Percentiles rank a stretch among this genome's conserved stretches.
Conservation (phyloP, 2,329 filamentous ascomycete species). For the Microdochium bolleyi region DNA sequence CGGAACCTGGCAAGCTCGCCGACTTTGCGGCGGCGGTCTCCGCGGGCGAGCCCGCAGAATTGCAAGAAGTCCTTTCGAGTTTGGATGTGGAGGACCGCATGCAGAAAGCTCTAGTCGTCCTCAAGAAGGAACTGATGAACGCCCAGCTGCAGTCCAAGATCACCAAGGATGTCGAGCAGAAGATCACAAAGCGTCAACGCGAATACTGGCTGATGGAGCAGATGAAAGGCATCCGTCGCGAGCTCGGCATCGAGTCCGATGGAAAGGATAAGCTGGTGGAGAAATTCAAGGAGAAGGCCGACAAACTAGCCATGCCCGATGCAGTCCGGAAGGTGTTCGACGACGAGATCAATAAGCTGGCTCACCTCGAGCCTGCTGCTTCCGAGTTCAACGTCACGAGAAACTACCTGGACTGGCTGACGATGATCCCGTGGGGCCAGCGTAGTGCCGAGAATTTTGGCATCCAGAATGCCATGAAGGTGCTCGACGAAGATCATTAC, state of each 20-base stretch:
- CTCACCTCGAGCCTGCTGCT: conserved; percentile 87
- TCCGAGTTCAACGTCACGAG: conserved; percentile 98
- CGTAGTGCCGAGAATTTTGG: conserved; percentile 94
- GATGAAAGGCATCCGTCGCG: conserved; percentile 95
- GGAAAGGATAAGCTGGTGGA: conserved; percentile 98
- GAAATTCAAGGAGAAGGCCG: conserved; percentile 92
- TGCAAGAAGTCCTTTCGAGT: conserved; percentile 84
- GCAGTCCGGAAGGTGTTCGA: conserved; percentile 96
- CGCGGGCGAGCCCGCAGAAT: conserved; percentile 83
- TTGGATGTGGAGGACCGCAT: conserved; percentile 89
- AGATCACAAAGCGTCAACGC: conserved; percentile 93
- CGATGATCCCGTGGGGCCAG: conserved; percentile 95
- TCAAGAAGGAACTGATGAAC: conserved; percentile 99
- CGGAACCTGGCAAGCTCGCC: conserved; percentile 89
- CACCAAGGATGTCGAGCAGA: conserved; percentile 92
- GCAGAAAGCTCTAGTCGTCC: conserved; percentile 80
- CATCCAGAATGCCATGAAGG: conserved; percentile 81
- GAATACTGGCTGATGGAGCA: conserved; percentile 99
- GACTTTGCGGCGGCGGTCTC: conserved; percentile 97
- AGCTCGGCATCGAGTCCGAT: conserved; percentile 93
- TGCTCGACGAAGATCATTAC: conserved; percentile 94
- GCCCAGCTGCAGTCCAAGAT: conserved; percentile 96
- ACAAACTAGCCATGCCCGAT: conserved; percentile 93
- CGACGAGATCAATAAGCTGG: conserved; percentile 94
- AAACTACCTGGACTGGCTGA: conserved; percentile 98